Conservation (phyloP, 1,139 yeast species). For the Yamadazyma jaroonii region DNA sequence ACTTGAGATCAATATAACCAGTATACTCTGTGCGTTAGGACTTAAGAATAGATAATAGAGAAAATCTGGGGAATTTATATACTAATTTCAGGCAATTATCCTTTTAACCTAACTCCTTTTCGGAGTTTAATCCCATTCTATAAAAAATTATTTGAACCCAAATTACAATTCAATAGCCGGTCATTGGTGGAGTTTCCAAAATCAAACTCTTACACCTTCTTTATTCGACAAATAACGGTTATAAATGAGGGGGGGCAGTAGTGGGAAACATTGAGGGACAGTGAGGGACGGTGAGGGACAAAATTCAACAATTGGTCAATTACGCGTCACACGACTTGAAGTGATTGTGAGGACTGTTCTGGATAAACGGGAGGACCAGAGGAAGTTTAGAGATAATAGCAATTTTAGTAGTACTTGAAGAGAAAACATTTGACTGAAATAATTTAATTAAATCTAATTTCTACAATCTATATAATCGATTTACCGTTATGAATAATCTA, state of each 20-base stretch:
- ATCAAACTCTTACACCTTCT: too few relatives aligned
- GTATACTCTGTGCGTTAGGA: too few relatives aligned
- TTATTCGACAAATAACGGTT: too few relatives aligned
- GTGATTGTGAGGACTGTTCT: background rate
- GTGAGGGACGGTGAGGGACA: conserved; percentile 2
- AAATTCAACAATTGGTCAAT: background rate
- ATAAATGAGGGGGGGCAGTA: too few relatives aligned
- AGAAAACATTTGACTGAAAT: background rate
- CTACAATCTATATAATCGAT: conserved; percentile 1
- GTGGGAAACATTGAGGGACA: background rate
- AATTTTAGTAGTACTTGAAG: background rate
- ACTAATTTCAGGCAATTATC: background rate
- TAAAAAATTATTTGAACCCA: background rate
- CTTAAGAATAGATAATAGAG: background rate
- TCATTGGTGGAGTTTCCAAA: background rate
- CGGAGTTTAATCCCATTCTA: conserved; percentile 2
- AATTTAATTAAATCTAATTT: background rate
- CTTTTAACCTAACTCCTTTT: conserved; percentile 9
- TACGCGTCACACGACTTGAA: background rate
- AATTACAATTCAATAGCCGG: background rate
- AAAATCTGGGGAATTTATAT: conserved; percentile 1
- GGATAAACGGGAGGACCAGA: conserved; percentile 1
- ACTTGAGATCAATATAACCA: too few relatives aligned
- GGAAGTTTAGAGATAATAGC: background rate
- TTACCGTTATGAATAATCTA: conserved; percentile 30